These are phyloP conservation scores for Boletus sp. DNA, from an alignment of 768 basidiomycete genomes.

Conservation along the genomic window DNA sequence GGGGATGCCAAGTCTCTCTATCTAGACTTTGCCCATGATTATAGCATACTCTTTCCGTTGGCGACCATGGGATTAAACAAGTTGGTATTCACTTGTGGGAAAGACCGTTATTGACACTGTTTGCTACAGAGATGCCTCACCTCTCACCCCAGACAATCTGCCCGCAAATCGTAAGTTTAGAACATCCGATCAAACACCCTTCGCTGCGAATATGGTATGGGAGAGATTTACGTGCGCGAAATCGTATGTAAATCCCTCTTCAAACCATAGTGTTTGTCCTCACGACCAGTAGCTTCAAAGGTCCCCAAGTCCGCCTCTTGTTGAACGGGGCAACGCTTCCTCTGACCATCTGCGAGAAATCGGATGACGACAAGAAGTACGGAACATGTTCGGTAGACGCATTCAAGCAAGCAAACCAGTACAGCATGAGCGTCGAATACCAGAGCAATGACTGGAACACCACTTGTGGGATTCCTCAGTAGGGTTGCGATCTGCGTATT, in stretches of 20 bases:
- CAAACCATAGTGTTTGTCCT: not conserved
- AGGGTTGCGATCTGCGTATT: not conserved
- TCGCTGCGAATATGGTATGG: constrained; percentile 43
- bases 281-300: constrained; percentile 25
- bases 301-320: constrained; percentile 40
- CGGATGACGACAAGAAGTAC: constrained; percentile 25
- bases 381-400: constrained; percentile 39
- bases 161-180: constrained; percentile 33
- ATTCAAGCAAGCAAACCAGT: constrained; percentile 33
- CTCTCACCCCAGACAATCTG: constrained; percentile 30
- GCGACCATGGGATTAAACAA: constrained; percentile 38
- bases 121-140: constrained; percentile 29
- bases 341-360: constrained; percentile 32
- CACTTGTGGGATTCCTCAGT: constrained; percentile 22
- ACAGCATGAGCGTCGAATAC: constrained; percentile 27
- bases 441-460: constrained; percentile 36
- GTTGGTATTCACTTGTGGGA: constrained; percentile 14
- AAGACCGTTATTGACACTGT: not conserved
- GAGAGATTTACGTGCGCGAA: constrained; percentile 39
- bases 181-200: constrained; percentile 40
- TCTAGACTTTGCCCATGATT: constrained; percentile 43
- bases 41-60: constrained; percentile 36
- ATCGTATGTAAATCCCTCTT: constrained; percentile 24
- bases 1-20: constrained; percentile 31
- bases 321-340: constrained; percentile 41